Base-by-base conservation (phyloP, 345 rosid species). In the Corchorus olitorius region DNA sequence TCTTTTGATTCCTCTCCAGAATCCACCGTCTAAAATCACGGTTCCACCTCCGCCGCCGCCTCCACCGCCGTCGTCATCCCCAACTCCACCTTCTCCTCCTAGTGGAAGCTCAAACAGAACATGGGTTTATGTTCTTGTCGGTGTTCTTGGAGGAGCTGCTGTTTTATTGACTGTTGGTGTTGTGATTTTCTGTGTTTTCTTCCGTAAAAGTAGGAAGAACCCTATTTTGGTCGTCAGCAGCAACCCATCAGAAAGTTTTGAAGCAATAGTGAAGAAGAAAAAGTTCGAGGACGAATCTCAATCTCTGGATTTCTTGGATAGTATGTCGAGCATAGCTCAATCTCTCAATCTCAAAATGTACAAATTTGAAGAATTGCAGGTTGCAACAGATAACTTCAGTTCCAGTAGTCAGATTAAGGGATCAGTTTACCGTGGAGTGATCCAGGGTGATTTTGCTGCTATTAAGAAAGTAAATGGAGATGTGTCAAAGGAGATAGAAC, bases 391-490 rank as follows among this genome's bases (percentile, higher is more conserved):
- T 17, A 80, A 88, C 77, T 94, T 92, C 89, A 83, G 87, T 54
- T 75, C 91, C 22, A 73, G 82, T 53, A 81, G 83, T 70, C 86
- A 75, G 74, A 84, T 87, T 5, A 83, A 80, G 74, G 94, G 89
- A 65, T 90, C 91, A 8, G 89, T 93, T 43, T 88, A 87, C 74
- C 83, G 83, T 4, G 98, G 94, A 19, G 82, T 67, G 34, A 80
- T 94, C 70, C 85, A 88, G 41, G 93, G 93, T 5, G 96, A 94
- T 72, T 84, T 78, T 10, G 96, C 91, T 41, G 91, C 90, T 72
- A 92, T 94, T 63, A 91, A 89, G 94, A 89, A 89, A 78, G 77
- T 90, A 49, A 52, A 84, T 15, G 93, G 94, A 72, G 91, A 92
- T 79, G 94, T 91, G 54, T 80, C 86, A 0, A 87, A 90, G 75